A percentile compares a stretch with the other conserved stretches of the same genome.
Evolutionary conservation across 345 rosid genomes (phyloP).

Genomic region (Euphorbia lathyris): DNA sequence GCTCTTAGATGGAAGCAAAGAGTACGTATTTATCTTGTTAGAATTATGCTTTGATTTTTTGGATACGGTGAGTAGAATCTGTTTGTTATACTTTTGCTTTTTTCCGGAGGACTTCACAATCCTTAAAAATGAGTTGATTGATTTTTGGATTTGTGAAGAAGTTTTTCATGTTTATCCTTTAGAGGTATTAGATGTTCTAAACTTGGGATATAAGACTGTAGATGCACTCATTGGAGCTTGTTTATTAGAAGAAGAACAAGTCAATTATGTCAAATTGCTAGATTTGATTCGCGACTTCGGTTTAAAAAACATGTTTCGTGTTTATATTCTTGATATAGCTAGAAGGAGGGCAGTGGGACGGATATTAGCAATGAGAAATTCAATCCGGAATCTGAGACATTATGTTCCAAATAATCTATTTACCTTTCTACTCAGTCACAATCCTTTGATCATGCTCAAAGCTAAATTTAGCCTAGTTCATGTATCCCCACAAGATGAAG

Average conservation of each 20-base stretch:
- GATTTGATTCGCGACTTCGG: not conserved
- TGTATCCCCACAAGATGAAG: not conserved
- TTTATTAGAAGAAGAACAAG: slow-evolving; percentile 1
- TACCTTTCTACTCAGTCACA: not conserved
- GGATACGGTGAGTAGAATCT: not conserved
- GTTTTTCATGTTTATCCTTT: not conserved
- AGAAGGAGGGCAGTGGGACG: not conserved
- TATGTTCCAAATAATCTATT: not conserved
- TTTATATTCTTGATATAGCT: not conserved
- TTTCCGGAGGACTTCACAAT: not conserved
- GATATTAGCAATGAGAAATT: not conserved
- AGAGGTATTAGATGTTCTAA: not conserved
- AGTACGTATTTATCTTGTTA: not conserved
- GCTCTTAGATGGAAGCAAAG: not conserved
- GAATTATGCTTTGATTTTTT: not conserved
- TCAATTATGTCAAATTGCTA: not conserved
- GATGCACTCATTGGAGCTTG: not conserved
- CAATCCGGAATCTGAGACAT: not conserved
- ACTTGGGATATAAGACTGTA: not conserved
- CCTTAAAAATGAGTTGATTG: not conserved
- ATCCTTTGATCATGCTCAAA: not conserved
- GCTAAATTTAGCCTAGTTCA: not conserved
- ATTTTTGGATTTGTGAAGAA: not conserved
- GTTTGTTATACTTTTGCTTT: not conserved
- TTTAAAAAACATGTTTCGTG: not conserved